Percentiles rank a stretch among this genome's conserved stretches.
phyloP scores from a whole-genome alignment of 306 rosid genomes.

The Medicago arabica region DNA sequence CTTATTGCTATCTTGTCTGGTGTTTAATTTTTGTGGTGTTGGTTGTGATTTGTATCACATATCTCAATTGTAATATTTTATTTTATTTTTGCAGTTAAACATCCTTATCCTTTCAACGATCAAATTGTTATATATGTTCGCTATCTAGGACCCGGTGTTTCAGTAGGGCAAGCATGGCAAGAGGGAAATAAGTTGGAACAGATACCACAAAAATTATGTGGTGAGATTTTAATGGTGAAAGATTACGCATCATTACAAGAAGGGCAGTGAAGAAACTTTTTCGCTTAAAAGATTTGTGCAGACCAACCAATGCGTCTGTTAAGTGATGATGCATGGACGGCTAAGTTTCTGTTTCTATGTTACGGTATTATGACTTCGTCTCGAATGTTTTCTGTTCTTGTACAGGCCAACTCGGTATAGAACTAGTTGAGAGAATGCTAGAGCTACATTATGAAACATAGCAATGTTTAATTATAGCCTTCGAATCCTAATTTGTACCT shows the following conservation, averaged over 20 bases:
- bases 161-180: constrained; percentile 92
- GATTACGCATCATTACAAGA: constrained; percentile 46
- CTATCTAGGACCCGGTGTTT: constrained; percentile 74
- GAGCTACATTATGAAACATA: background rate
- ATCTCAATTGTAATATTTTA: background rate
- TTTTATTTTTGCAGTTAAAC: constrained; percentile 62
- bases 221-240: constrained; percentile 81
- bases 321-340: constrained; percentile 4
- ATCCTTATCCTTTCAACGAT: constrained; percentile 79
- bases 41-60: background rate
- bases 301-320: background rate
- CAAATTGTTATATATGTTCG: constrained; percentile 76
- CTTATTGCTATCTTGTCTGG: background rate
- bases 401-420: constrained; percentile 18
- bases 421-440: constrained; percentile 25
- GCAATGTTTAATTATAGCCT: constrained; percentile 5
- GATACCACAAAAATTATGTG: constrained; percentile 75
- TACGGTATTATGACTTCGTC: constrained; percentile 20
- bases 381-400: constrained; percentile 32
- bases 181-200: constrained; percentile 80
- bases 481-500: constrained; percentile 18
- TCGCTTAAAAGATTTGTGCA: background rate
- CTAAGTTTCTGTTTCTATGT: constrained; percentile 13
- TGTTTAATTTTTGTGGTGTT: background rate
- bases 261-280: constrained; percentile 30